Evolutionary conservation across 352 stramenopile species (phyloP).

Genomic region (Globisporangium camurandrum): DNA sequence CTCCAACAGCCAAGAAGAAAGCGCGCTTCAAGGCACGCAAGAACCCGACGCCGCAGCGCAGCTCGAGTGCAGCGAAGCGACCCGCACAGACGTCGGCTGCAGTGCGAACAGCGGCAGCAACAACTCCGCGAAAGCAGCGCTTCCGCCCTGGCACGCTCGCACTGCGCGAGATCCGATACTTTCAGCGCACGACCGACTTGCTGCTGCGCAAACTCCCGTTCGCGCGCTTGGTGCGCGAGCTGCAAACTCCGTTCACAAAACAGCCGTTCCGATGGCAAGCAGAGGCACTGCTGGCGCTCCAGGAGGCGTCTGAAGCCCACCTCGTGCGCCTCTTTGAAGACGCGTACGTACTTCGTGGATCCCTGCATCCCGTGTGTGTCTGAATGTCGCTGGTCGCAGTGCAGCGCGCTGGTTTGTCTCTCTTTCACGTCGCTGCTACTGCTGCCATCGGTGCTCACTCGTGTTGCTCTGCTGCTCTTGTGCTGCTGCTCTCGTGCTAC

Average conservation of each 20-base stretch:
- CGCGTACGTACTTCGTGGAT: constrained; percentile 53
- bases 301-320: constrained; percentile 93
- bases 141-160: constrained; percentile 69
- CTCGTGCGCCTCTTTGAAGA: constrained; percentile 95
- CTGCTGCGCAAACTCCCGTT: constrained; percentile 96
- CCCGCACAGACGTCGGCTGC: background rate
- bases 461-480: too few species aligned
- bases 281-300: constrained; percentile 87
- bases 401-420: too few species aligned
- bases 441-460: too few species aligned
- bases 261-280: constrained; percentile 87
- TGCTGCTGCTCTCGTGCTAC: too few species aligned
- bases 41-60: constrained; percentile 7
- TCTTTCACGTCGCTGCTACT: background rate
- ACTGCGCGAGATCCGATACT: constrained; percentile 94
- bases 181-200: constrained; percentile 94
- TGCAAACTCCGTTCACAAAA: constrained; percentile 84
- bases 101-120: background rate
- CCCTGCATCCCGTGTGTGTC: too few species aligned
- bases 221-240: constrained; percentile 91
- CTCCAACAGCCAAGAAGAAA: constrained; percentile 15
- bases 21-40: constrained; percentile 12
- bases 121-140: constrained; percentile 32
- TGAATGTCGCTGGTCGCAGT: too few species aligned
- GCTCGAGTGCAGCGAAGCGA: background rate